Conservation (phyloP, 2,329 filamentous ascomycete genomes). For the Claviceps monticola region DNA sequence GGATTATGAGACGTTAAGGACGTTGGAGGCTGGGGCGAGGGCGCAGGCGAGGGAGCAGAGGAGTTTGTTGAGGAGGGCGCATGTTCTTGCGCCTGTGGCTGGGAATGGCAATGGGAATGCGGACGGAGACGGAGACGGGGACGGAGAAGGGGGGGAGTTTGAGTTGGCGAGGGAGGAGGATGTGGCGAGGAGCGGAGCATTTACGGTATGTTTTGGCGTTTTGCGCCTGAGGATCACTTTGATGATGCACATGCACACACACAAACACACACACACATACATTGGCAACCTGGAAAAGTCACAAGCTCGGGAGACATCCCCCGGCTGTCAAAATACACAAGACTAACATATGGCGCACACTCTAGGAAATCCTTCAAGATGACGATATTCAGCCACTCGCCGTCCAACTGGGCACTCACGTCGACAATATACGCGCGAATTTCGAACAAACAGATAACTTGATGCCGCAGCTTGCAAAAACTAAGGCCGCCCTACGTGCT, state of each 20-base stretch:
- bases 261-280: not conserved
- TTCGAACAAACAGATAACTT: conserved; percentile 39
- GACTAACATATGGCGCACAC: too few relatives aligned
- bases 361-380: conserved; percentile 12
- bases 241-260: too few relatives aligned
- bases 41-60: conserved; percentile 38
- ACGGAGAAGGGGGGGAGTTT: not conserved
- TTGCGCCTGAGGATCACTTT: too few relatives aligned
- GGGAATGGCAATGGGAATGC: conserved; percentile 4
- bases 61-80: conserved; percentile 33
- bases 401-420: conserved; percentile 37
- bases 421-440: conserved; percentile 42
- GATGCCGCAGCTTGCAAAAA: conserved; percentile 32
- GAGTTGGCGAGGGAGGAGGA: conserved; percentile 3
- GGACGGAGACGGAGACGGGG: conserved; percentile 2
- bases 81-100: conserved; percentile 33
- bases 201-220: conserved; percentile 6
- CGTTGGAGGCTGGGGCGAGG: conserved; percentile 42
- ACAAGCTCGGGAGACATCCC: too few relatives aligned
- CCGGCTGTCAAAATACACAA: too few relatives aligned
- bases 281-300: not conserved
- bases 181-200: conserved; percentile 4
- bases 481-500: conserved; percentile 34
- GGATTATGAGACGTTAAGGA: conserved; percentile 37
- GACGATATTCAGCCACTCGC: conserved; percentile 31